Base-by-base conservation (phyloP, 2,329 filamentous ascomycete genomes). In the Fusarium sp. region DNA sequence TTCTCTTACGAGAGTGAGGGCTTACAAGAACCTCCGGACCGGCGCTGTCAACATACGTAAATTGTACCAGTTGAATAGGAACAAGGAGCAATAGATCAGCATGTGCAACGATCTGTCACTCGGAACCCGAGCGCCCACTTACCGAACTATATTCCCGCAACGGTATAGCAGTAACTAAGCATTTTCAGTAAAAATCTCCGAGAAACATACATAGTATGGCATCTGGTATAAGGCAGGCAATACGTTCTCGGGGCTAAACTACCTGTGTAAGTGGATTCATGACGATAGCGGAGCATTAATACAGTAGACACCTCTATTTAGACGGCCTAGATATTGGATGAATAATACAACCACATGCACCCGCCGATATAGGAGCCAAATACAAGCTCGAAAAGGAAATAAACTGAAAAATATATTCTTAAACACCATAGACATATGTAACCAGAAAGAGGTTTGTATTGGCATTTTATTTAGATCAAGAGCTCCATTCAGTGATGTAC, bases 1-100 rank as follows among this genome's bases (percentile, higher is more conserved):
- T 37, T 37, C 16, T 18, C 3, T 37, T 37, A 37, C 9, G 16
- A 37, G 16, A 18, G 8, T 18, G 14, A 18, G 14, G 0, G 0
- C 16, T 34, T 34, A 18, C 14, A 34, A 34, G 31, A 18, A 0
- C 4, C 31, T 18, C 31, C 16, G 31, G 4, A 6, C 10, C 34
- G 34, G 34, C 75, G 73, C 16, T 74, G 67, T 52, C 83, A 84
- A 0, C 80, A 82, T 4, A 75, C 75, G 65, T 74, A 83, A 3
- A 84, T 73, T 2, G 80, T 59, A 7, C 81, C 82, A 6, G 78
- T 80, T 2, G 57, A 68, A 44, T 77, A 73, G 9, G 78, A 74
- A 28, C 77, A 79, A 79, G 11, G 3, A 81, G 61, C 21, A 68
- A 54, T 11, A 79, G 13, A 14, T 41, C 45, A 39, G 16, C 48